Conservation (phyloP, 2,329 filamentous ascomycete genomes). For the Trichoderma gracile region DNA sequence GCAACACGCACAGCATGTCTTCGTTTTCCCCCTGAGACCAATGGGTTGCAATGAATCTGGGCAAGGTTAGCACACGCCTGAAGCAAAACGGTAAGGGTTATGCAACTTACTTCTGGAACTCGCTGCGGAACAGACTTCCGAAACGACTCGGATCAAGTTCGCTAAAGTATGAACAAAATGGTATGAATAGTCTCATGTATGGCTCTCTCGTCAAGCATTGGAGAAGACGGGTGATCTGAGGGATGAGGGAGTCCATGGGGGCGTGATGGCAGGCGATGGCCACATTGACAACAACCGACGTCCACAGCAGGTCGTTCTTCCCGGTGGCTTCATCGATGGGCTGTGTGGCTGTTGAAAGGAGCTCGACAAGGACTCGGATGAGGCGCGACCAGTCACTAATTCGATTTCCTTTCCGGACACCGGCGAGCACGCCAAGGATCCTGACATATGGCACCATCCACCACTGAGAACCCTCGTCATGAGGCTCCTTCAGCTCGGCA, state of each 20-base stretch:
- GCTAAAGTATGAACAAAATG: conserved; percentile 81
- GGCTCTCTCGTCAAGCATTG: conserved; percentile 64
- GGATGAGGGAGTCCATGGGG: conserved; percentile 75
- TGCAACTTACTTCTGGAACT: conserved; percentile 71
- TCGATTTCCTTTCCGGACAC: conserved; percentile 78
- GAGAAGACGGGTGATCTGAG: conserved; percentile 65
- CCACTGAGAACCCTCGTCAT: conserved; percentile 33
- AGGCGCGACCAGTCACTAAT: conserved; percentile 71
- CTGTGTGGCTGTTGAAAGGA: conserved; percentile 50
- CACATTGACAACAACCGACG: conserved; percentile 55
- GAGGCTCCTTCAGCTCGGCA: conserved; percentile 39
- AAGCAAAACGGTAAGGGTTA: neutral
- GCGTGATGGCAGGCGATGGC: conserved; percentile 73
- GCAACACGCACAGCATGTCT: conserved; percentile 66
- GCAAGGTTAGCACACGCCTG: neutral
- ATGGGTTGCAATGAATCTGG: conserved; percentile 72
- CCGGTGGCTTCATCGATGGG: conserved; percentile 36
- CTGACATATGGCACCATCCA: conserved; percentile 52
- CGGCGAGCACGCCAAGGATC: conserved; percentile 68
- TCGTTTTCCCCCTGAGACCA: conserved; percentile 69
- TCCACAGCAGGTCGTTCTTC: conserved; percentile 53
- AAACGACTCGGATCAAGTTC: conserved; percentile 74
- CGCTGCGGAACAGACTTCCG: conserved; percentile 71
- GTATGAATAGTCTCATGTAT: conserved; percentile 72
- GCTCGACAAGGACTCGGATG: conserved; percentile 55